Evolutionary conservation across 2,329 filamentous ascomycete species (phyloP), one percentile per base, ranked within the genome.

Genomic region (Monosporascus cannonballus): DNA sequence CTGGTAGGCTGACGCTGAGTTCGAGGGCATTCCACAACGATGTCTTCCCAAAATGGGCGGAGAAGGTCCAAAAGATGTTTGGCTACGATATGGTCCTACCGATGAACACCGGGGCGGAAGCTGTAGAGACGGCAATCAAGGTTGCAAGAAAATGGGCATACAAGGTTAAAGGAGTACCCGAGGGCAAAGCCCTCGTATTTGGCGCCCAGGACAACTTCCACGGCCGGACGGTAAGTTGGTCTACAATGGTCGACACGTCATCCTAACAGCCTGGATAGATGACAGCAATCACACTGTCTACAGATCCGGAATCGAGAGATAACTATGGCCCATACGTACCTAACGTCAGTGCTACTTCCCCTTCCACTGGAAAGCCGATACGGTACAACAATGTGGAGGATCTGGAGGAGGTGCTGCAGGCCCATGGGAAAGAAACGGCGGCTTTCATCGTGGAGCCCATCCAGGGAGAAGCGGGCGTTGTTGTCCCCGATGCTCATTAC

Each of bases 321-420:
- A 96, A 97, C 78, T 99, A 99, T 70, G 94, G 94, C 9, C 94
- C 94, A 18, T 97, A 96, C 68, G 83, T 99, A 22, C 94, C 94
- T 59, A 87, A 88, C 62, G 86, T 97, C 56, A 90, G 93, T 51
- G 87, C 90, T 58, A 72, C 76, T 30, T 85, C 83, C 69, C 93
- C 93, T 27, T 78, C 83, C 15, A 96, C 90, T 1, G 83, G 84
- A 61, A 85, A 87, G 73, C 73, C 82, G 17, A 92, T 97, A 63
- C 83, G 86, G 42, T 99, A 92, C 77, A 93, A 96, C 75, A 89
- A 91, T 68, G 81, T 94, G 56, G 76, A 79, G 30, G 90, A 95
- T 64, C 76, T 97, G 9, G 87, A 91, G 63, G 85, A 83, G 56
- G 87, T 86, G 2, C 79, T 99, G 47, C 86, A 92, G 67, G 80